Conservation (phyloP, 495 filamentous ascomycete species). For the Daldinia decipiens region DNA sequence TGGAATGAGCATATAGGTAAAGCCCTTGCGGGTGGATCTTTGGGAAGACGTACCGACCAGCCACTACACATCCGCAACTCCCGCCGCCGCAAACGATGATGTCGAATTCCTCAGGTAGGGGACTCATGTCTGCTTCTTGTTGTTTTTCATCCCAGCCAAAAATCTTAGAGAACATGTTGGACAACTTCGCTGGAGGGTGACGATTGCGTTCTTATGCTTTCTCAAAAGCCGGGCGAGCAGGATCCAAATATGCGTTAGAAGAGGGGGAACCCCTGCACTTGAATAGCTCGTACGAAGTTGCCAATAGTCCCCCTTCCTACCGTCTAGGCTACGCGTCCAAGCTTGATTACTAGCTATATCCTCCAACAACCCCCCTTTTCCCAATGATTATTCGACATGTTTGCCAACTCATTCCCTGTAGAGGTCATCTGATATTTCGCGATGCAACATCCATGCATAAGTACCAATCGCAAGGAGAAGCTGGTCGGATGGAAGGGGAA, state of each 20-base stretch:
- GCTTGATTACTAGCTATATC: conserved; percentile 22
- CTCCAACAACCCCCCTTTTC: conserved; percentile 30
- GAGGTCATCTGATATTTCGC: conserved; percentile 45
- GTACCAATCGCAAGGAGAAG: conserved; percentile 17
- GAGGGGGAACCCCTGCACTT: conserved; percentile 30
- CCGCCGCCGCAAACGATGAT: conserved; percentile 84
- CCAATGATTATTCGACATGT: conserved; percentile 14
- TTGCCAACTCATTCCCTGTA: conserved; percentile 32
- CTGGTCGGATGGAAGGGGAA: conserved; percentile 20
- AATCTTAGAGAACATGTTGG: conserved; percentile 35
- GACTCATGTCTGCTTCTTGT: conserved; percentile 49
- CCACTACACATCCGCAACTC: conserved; percentile 78
- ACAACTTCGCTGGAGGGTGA: conserved; percentile 23
- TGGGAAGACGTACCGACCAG: conserved; percentile 62
- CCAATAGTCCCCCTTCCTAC: conserved; percentile 29
- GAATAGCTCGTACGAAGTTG: conserved; percentile 21
- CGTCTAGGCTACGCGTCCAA: conserved; percentile 8
- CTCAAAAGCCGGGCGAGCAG: conserved; percentile 10
- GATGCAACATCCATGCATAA: conserved; percentile 45
- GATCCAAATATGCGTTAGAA: conserved; percentile 38
- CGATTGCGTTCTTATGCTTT: conserved; percentile 42
- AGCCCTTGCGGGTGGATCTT: background rate
- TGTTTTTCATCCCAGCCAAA: conserved; percentile 30
- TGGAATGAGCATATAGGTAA: conserved; percentile 14
- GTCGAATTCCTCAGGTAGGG: conserved; percentile 76